Evolutionary conservation across 345 rosid species (phyloP).

Genomic region (Reutealis trisperma): DNA sequence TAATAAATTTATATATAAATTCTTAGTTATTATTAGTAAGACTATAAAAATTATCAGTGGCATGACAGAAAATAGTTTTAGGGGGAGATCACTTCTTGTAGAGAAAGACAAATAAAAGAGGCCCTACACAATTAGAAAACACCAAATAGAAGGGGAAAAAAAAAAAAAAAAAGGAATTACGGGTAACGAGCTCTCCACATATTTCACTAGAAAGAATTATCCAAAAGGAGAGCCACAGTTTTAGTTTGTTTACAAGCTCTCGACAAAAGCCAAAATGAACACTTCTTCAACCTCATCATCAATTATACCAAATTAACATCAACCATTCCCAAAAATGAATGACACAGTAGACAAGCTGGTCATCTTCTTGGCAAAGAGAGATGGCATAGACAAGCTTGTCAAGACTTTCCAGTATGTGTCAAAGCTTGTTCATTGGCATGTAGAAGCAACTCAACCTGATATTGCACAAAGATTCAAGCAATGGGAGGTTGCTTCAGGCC

Average conservation of each 20-base stretch:
- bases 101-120: background rate
- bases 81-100: too few relatives aligned
- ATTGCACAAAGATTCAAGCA: slow-evolving; percentile 68
- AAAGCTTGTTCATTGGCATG: slow-evolving; percentile 83
- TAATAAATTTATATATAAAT: too few relatives aligned
- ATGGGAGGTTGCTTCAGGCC: slow-evolving; percentile 95
- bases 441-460: slow-evolving; percentile 52
- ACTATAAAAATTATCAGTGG: too few relatives aligned
- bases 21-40: too few relatives aligned
- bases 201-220: slow-evolving; percentile 26
- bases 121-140: background rate
- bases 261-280: background rate
- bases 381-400: slow-evolving; percentile 97
- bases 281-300: background rate
- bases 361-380: slow-evolving; percentile 86
- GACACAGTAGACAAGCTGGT: slow-evolving; percentile 92
- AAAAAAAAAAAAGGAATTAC: slow-evolving; percentile 4
- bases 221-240: slow-evolving; percentile 25
- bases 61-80: too few relatives aligned
- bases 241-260: background rate
- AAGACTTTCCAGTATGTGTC: slow-evolving; percentile 97
- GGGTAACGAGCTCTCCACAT: slow-evolving; percentile 35
- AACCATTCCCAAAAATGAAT: slow-evolving; percentile 28
- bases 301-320: background rate
- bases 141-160: too few relatives aligned